phyloP scores from a whole-genome alignment of 108 stramenopile species.

The Aureococcus anophagefferens region DNA sequence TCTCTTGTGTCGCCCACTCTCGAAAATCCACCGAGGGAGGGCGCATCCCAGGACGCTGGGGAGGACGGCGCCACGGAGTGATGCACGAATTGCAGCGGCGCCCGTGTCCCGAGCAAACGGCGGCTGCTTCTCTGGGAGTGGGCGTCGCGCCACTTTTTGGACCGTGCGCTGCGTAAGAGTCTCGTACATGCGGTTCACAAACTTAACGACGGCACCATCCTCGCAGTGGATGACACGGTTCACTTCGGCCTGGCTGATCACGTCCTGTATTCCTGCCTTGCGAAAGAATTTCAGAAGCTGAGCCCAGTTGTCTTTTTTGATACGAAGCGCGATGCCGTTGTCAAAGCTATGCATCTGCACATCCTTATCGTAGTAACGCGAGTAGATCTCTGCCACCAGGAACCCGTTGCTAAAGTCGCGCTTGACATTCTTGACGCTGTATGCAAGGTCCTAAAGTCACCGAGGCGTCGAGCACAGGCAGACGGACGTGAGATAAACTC shows the following conservation, averaged over 20 bases:
- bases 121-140: neutral
- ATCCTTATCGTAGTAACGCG: slow-evolving; percentile 44
- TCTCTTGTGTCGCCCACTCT: too few relatives aligned
- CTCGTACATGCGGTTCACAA: slow-evolving; percentile 40
- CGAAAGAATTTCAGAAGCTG: slow-evolving; percentile 44
- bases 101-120: slow-evolving; percentile 8
- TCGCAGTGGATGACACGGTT: slow-evolving; percentile 36
- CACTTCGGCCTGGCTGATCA: slow-evolving; percentile 25
- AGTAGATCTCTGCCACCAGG: slow-evolving; percentile 51
- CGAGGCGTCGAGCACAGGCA: neutral
- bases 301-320: slow-evolving; percentile 48
- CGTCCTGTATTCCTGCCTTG: slow-evolving; percentile 18
- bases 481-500: neutral
- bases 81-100: neutral
- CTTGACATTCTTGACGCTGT: slow-evolving; percentile 49
- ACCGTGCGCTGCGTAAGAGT: slow-evolving; percentile 15
- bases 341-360: slow-evolving; percentile 48
- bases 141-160: neutral
- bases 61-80: too few relatives aligned
- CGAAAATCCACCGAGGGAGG: too few relatives aligned
- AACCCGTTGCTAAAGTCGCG: slow-evolving; percentile 57
- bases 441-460: slow-evolving; percentile 31
- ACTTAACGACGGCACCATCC: slow-evolving; percentile 38
- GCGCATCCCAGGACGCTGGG: too few relatives aligned
- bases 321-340: slow-evolving; percentile 29